Percentiles rank a stretch among this genome's conserved stretches.
Conservation (phyloP, 768 basidiomycete species). For the Lentinula boryana region DNA sequence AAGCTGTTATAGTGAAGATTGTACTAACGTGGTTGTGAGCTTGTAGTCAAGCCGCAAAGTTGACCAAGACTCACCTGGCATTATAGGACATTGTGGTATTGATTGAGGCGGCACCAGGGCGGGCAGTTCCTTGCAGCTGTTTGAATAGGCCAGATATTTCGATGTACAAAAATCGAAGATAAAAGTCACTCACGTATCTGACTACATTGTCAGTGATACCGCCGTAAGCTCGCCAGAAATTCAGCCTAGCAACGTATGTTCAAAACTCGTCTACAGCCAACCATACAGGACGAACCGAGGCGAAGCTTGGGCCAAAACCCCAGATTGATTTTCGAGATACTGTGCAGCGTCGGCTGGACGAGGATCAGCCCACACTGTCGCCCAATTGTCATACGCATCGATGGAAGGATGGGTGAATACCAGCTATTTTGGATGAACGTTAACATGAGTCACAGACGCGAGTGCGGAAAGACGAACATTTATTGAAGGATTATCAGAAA, state of each 20-base stretch:
- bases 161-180: not conserved
- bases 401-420: constrained; percentile 60
- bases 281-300: constrained; percentile 31
- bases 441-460: not conserved
- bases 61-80: constrained; percentile 20
- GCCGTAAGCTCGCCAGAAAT: constrained; percentile 55
- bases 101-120: constrained; percentile 51
- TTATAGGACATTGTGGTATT: constrained; percentile 48
- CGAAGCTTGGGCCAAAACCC: constrained; percentile 52
- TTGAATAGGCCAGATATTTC: not conserved
- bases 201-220: constrained; percentile 27
- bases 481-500: constrained; percentile 59
- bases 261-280: not conserved
- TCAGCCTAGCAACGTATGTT: constrained; percentile 28
- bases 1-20: constrained; percentile 59
- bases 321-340: constrained; percentile 45
- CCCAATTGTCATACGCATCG: constrained; percentile 66
- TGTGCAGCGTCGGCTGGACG: constrained; percentile 49
- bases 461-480: constrained; percentile 32
- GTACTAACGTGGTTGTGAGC: constrained; percentile 20
- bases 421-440: constrained; percentile 25
- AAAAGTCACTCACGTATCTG: not conserved
- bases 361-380: constrained; percentile 47
- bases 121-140: constrained; percentile 57
- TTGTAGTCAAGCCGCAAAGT: not conserved